These are phyloP conservation scores for Helotiales sp. DNA, from an alignment of 2,329 filamentous ascomycete genomes.

Conservation along the genomic window DNA sequence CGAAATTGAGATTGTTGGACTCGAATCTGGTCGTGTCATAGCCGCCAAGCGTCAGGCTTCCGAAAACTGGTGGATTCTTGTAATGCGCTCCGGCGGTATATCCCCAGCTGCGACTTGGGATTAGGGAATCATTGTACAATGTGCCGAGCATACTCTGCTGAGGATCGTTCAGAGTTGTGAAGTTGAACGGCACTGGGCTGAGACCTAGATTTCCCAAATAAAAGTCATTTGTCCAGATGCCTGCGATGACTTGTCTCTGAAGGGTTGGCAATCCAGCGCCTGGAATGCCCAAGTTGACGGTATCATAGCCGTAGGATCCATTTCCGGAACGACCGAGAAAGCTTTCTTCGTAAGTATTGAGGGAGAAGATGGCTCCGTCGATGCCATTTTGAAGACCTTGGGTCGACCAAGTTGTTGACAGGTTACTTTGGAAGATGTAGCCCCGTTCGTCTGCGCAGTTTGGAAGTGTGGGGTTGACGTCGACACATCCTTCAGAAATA, in stretches of 20 bases:
- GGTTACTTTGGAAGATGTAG: conserved; percentile 57
- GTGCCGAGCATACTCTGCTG: conserved; percentile 45
- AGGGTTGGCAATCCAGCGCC: conserved; percentile 35
- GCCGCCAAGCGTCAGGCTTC: conserved; percentile 6
- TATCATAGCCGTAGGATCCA: conserved; percentile 33
- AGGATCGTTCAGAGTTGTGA: conserved; percentile 45
- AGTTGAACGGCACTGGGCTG: conserved; percentile 46
- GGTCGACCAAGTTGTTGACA: conserved; percentile 52
- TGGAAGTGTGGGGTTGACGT: conserved; percentile 42
- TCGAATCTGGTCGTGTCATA: not conserved
- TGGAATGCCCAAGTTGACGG: conserved; percentile 29
- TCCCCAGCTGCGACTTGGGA: conserved; percentile 48
- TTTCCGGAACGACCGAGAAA: conserved; percentile 27
- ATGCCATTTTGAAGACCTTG: conserved; percentile 9
- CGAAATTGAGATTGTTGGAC: conserved; percentile 4
- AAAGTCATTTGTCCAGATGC: conserved; percentile 29
- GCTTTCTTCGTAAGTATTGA: conserved; percentile 6
- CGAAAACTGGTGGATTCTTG: conserved; percentile 18
- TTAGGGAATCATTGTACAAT: conserved; percentile 44
- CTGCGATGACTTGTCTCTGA: conserved; percentile 25
- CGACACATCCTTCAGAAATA: conserved; percentile 58
- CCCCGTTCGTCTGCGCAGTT: conserved; percentile 62
- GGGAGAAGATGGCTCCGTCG: not conserved
- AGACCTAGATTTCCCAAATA: conserved; percentile 47
- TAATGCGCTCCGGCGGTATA: conserved; percentile 50